phyloP scores from a whole-genome alignment of 345 rosid species.

The Draba incana region DNA sequence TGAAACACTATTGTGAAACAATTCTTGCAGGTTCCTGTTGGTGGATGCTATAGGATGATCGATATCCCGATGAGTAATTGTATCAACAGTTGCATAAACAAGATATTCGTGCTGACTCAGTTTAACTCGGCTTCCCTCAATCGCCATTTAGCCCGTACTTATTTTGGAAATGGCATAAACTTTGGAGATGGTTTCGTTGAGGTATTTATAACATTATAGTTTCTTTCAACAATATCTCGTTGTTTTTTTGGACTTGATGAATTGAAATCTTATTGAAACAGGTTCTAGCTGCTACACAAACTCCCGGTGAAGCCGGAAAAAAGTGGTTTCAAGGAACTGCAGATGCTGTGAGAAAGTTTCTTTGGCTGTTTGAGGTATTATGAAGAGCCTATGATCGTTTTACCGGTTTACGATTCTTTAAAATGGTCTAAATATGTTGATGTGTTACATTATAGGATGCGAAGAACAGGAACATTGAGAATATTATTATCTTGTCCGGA shows the following conservation, averaged over 20 bases:
- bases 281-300: conserved; percentile 98
- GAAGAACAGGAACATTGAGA: conserved; percentile 76
- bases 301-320: conserved; percentile 88
- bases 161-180: conserved; percentile 86
- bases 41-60: conserved; percentile 92
- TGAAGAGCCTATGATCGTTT: conserved; percentile 8
- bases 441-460: conserved; percentile 64
- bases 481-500: conserved; percentile 77
- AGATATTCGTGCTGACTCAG: conserved; percentile 91
- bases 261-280: conserved; percentile 34
- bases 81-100: conserved; percentile 92
- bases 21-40: conserved; percentile 77
- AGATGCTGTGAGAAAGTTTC: conserved; percentile 96
- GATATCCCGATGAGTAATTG: conserved; percentile 99
- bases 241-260: background rate
- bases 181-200: conserved; percentile 98
- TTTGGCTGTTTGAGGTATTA: conserved; percentile 95
- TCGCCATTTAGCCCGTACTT: conserved; percentile 87
- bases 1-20: conserved; percentile 18
- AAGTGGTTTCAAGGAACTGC: conserved; percentile 99
- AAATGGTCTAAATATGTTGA: conserved; percentile 18
- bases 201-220: conserved; percentile 50
- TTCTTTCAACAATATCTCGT: background rate
- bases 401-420: too few relatives aligned
- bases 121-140: conserved; percentile 96